Evolutionary conservation across 202 grass and related monocot species (phyloP).

Genomic region (Schoenoplectus tabernaemontani): DNA sequence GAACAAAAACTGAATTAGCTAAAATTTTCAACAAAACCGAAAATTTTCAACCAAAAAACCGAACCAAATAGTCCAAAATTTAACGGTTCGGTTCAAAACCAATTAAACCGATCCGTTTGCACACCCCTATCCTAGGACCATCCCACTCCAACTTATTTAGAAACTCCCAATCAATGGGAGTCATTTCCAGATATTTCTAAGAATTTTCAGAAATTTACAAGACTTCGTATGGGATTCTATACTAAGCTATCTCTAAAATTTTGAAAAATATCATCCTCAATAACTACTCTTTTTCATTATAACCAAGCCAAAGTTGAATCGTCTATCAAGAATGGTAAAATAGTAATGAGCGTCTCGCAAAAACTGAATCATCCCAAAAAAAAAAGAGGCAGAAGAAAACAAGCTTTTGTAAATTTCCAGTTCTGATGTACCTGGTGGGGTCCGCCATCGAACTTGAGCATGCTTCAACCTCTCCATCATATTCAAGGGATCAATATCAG

Average conservation of each 20-base stretch:
- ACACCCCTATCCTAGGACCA: background rate
- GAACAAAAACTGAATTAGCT: no score
- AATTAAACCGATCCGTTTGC: no score
- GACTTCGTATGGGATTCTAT: background rate
- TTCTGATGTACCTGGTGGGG: slow-evolving; percentile 70
- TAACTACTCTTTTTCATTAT: background rate
- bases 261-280: background rate
- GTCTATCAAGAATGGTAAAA: background rate
- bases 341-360: background rate
- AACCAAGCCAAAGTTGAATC: background rate
- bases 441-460: slow-evolving; percentile 56
- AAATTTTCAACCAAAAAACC: no score
- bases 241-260: background rate
- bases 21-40: no score
- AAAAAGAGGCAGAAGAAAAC: slow-evolving; percentile 22
- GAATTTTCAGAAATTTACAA: background rate
- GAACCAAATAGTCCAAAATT: no score
- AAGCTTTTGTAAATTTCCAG: slow-evolving; percentile 1
- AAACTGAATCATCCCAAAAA: slow-evolving; percentile 26
- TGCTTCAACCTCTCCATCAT: slow-evolving; percentile 57
- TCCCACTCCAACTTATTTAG: background rate
- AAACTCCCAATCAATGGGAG: background rate
- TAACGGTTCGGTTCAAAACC: no score
- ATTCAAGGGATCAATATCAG: slow-evolving; percentile 24
- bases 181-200: background rate